phyloP scores from a whole-genome alignment of 202 grass and related monocot genomes.

The Brachypodium distachyon region DNA sequence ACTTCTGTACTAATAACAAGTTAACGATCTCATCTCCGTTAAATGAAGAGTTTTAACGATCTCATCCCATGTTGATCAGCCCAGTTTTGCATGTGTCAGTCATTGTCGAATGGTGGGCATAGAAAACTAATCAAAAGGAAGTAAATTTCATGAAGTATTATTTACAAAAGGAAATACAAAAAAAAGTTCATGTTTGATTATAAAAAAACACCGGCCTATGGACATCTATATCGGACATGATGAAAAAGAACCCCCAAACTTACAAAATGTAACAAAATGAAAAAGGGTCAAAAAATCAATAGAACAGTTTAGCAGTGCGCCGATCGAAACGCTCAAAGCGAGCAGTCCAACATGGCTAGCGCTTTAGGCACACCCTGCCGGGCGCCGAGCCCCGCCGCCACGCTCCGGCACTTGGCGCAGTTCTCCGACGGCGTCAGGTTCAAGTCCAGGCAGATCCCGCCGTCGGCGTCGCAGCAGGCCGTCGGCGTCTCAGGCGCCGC shows the following conservation, averaged over 20 bases:
- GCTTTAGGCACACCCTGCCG: constrained; percentile 39
- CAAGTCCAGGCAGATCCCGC: constrained; percentile 64
- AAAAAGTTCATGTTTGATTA: constrained; percentile 11
- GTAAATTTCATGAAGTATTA: neutral
- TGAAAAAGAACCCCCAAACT: neutral
- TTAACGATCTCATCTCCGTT: neutral
- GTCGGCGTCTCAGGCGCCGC: constrained; percentile 1
- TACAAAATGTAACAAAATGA: neutral
- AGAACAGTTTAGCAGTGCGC: neutral
- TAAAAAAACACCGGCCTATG: neutral
- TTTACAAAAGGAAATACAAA: constrained; percentile 30
- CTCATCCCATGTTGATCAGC: neutral
- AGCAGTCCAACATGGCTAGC: constrained; percentile 64
- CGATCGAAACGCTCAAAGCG: constrained; percentile 14
- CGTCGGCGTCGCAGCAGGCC: constrained; percentile 9
- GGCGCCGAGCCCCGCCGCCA: constrained; percentile 16
- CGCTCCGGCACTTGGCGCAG: constrained; percentile 47
- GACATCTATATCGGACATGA: neutral
- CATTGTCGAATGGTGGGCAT: neutral
- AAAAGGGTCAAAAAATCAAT: neutral
- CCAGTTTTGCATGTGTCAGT: neutral
- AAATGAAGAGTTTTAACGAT: too few relatives aligned
- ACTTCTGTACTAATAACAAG: too few relatives aligned
- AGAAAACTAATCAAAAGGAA: neutral
- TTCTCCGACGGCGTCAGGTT: constrained; percentile 80